Percentiles rank a stretch among this genome's conserved stretches.
phyloP scores from a whole-genome alignment of 192 early-diverging fungal genomes.

The Podila epicladia region DNA sequence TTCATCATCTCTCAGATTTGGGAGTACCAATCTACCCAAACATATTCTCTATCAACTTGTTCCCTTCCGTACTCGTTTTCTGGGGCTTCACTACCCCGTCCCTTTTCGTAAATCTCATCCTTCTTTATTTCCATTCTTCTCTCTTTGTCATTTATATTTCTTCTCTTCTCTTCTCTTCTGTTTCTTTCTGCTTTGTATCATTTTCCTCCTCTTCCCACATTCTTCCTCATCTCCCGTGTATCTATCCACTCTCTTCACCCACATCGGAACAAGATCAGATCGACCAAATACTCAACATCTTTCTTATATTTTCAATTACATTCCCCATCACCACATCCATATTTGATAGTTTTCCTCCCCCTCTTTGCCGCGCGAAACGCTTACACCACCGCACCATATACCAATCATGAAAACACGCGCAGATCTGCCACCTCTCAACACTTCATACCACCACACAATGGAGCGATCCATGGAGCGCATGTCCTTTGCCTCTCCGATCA shows the following conservation, averaged over 20 bases:
- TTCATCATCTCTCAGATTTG: background rate
- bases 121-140: background rate
- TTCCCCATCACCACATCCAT: background rate
- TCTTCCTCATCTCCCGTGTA: background rate
- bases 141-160: background rate
- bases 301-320: too few species aligned
- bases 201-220: background rate
- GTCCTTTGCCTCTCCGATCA: constrained; percentile 22
- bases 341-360: background rate
- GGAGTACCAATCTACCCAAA: background rate
- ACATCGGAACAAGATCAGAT: too few species aligned
- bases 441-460: constrained; percentile 22
- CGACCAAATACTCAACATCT: background rate
- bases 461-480: constrained; percentile 37
- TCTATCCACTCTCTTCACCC: background rate
- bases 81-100: background rate
- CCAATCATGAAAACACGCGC: constrained; percentile 28
- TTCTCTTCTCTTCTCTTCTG: background rate
- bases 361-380: background rate
- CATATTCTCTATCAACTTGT: background rate
- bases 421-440: constrained; percentile 30
- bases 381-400: background rate
- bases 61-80: too few species aligned
- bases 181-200: background rate
- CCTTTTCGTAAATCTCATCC: background rate